Evolutionary conservation across 768 basidiomycete species (phyloP).

Genomic region (Tulasnella sp.): DNA sequence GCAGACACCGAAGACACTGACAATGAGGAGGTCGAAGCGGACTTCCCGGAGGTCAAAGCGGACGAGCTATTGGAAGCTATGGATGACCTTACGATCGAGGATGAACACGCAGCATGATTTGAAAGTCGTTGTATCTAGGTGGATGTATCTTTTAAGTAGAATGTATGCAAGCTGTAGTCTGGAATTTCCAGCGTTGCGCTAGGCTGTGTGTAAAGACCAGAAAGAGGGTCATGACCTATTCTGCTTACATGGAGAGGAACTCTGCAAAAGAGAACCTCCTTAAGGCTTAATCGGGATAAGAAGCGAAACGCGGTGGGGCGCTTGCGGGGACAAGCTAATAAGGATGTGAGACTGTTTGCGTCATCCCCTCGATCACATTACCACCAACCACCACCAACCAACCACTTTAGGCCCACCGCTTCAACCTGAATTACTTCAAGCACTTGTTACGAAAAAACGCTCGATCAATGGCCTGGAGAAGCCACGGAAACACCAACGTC

Average conservation of each 20-base stretch:
- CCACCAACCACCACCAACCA: not conserved
- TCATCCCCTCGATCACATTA: too few relatives aligned
- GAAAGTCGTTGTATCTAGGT: not conserved
- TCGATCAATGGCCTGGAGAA: constrained; percentile 72
- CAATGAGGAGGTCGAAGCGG: constrained; percentile 63
- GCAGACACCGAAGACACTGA: constrained; percentile 35
- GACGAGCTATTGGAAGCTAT: constrained; percentile 88
- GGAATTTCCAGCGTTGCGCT: not conserved
- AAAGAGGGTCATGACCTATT: too few relatives aligned
- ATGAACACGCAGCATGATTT: constrained; percentile 33
- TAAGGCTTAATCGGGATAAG: too few relatives aligned
- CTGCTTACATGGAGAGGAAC: too few relatives aligned
- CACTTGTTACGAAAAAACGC: not conserved
- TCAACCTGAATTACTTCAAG: not conserved
- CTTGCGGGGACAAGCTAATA: not conserved
- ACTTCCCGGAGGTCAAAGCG: constrained; percentile 83
- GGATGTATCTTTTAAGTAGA: not conserved
- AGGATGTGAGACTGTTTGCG: not conserved
- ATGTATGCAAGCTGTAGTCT: not conserved
- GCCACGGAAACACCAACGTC: constrained; percentile 61
- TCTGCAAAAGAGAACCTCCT: too few relatives aligned
- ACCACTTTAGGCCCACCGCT: not conserved
- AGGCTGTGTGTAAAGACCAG: too few relatives aligned
- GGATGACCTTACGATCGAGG: constrained; percentile 80
- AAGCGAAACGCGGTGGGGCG: too few relatives aligned